Conservation (phyloP, 1,139 yeast genomes). For the Nakaseomyces glabratus region DNA sequence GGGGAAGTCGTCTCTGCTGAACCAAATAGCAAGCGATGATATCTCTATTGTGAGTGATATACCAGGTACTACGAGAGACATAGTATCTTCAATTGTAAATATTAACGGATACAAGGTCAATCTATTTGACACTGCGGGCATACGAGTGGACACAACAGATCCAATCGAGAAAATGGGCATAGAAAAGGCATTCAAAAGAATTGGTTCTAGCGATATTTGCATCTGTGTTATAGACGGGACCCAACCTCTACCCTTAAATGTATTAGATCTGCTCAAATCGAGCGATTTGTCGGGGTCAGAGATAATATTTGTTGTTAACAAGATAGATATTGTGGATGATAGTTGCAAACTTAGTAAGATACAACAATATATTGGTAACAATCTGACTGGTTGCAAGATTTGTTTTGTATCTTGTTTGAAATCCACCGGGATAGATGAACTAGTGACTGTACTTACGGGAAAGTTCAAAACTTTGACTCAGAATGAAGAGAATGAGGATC, state of each 20-base stretch:
- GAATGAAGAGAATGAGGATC: slow-evolving; percentile 41
- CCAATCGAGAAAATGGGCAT: slow-evolving; percentile 78
- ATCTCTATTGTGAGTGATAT: slow-evolving; percentile 86
- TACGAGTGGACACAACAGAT: slow-evolving; percentile 49
- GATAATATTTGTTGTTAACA: slow-evolving; percentile 46
- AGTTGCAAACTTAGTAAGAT: slow-evolving; percentile 18
- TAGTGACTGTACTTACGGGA: slow-evolving; percentile 35
- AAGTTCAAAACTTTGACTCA: slow-evolving; percentile 44
- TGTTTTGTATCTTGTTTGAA: slow-evolving; percentile 55
- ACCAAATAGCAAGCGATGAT: slow-evolving; percentile 63
- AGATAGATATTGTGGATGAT: slow-evolving; percentile 42
- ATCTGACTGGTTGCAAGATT: slow-evolving; percentile 25
- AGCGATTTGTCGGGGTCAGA: slow-evolving; percentile 31
- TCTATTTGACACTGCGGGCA: slow-evolving; percentile 90
- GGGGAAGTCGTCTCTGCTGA: slow-evolving; percentile 83
- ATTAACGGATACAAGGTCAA: slow-evolving; percentile 77
- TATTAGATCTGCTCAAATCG: slow-evolving; percentile 18
- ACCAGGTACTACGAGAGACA: slow-evolving; percentile 93
- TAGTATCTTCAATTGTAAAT: slow-evolving; percentile 73
- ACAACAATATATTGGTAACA: slow-evolving; percentile 15
- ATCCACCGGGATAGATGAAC: slow-evolving; percentile 44
- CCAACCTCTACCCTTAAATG: slow-evolving; percentile 14
- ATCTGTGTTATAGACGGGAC: slow-evolving; percentile 39
- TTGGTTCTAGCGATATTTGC: slow-evolving; percentile 53
- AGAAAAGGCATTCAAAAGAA: slow-evolving; percentile 54